These are phyloP conservation scores for Ustilago lituana DNA, from an alignment of 1,284 basidiomycete species.

Conservation along the genomic window DNA sequence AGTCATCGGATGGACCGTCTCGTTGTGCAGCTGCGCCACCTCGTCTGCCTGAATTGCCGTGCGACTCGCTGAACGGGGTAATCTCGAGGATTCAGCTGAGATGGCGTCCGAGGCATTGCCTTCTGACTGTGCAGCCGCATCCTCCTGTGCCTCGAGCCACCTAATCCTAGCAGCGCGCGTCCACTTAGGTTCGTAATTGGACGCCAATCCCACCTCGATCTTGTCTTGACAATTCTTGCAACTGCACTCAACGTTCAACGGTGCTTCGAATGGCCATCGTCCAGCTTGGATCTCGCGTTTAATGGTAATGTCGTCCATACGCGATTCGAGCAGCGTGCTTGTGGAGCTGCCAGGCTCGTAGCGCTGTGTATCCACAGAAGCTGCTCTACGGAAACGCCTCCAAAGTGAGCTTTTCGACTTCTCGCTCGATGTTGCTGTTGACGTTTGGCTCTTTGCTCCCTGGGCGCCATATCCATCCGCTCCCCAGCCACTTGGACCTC, in stretches of 20 bases:
- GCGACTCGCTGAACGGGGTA: slow-evolving; percentile 21
- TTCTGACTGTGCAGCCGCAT: slow-evolving; percentile 2
- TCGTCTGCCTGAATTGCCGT: slow-evolving; percentile 44
- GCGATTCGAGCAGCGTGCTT: background rate
- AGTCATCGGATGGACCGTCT: slow-evolving; percentile 32
- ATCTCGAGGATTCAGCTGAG: background rate
- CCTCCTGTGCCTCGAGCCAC: slow-evolving; percentile 36
- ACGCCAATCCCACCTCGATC: slow-evolving; percentile 35
- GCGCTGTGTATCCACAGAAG: slow-evolving; percentile 16
- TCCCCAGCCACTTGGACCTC: slow-evolving; percentile 1
- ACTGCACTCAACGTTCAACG: slow-evolving; percentile 39
- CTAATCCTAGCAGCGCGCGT: slow-evolving; percentile 30
- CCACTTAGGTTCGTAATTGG: slow-evolving; percentile 38
- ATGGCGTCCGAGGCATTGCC: too few species aligned
- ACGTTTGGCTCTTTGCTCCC: background rate
- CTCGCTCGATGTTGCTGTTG: background rate
- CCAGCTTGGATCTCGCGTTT: slow-evolving; percentile 30
- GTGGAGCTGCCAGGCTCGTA: slow-evolving; percentile 7
- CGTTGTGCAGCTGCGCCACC: slow-evolving; percentile 32
- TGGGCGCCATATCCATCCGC: background rate
- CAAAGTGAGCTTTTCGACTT: slow-evolving; percentile 26
- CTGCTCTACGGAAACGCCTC: slow-evolving; percentile 27
- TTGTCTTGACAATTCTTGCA: slow-evolving; percentile 40
- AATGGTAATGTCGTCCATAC: slow-evolving; percentile 18
- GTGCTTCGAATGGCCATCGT: slow-evolving; percentile 43